Conservation (phyloP, 1,284 basidiomycete species). For the Gomphus sp. region DNA sequence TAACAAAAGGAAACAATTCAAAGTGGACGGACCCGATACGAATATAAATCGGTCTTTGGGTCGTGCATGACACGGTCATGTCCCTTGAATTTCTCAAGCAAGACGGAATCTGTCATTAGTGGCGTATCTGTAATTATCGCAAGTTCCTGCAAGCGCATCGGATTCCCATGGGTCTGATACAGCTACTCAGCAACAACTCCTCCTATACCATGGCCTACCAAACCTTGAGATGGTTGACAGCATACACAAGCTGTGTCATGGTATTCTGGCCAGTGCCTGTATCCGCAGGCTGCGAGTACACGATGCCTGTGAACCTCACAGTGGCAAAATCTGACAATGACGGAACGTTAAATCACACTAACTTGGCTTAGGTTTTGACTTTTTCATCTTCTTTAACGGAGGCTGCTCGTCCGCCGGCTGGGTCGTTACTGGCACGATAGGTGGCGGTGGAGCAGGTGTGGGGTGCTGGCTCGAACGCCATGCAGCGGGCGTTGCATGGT, state of each 20-base stretch:
- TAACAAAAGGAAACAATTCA: constrained; percentile 1
- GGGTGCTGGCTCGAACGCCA: constrained; percentile 58
- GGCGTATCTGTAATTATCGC: constrained; percentile 72
- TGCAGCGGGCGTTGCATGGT: constrained; percentile 53
- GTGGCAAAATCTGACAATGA: constrained; percentile 1
- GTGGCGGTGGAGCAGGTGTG: constrained; percentile 25
- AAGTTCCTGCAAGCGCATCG: constrained; percentile 79
- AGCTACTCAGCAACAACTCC: constrained; percentile 9
- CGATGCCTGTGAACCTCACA: constrained; percentile 37
- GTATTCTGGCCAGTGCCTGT: constrained; percentile 75
- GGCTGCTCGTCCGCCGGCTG: constrained; percentile 18
- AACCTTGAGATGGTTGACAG: constrained; percentile 73
- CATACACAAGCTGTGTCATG: constrained; percentile 82
- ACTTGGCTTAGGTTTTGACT: constrained; percentile 63
- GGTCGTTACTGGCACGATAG: constrained; percentile 16
- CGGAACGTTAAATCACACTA: constrained; percentile 14
- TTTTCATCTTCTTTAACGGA: constrained; percentile 28
- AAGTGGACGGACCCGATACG: constrained; percentile 55
- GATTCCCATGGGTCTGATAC: constrained; percentile 57
- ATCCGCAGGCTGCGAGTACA: constrained; percentile 79
- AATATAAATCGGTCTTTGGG: constrained; percentile 75
- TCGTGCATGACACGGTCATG: constrained; percentile 78
- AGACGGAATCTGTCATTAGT: constrained; percentile 58
- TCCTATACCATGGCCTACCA: constrained; percentile 15
- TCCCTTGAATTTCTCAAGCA: constrained; percentile 69